These are phyloP conservation scores for Ganoderma meredithae DNA, from an alignment of 1,284 basidiomycete species.

Conservation along the genomic window DNA sequence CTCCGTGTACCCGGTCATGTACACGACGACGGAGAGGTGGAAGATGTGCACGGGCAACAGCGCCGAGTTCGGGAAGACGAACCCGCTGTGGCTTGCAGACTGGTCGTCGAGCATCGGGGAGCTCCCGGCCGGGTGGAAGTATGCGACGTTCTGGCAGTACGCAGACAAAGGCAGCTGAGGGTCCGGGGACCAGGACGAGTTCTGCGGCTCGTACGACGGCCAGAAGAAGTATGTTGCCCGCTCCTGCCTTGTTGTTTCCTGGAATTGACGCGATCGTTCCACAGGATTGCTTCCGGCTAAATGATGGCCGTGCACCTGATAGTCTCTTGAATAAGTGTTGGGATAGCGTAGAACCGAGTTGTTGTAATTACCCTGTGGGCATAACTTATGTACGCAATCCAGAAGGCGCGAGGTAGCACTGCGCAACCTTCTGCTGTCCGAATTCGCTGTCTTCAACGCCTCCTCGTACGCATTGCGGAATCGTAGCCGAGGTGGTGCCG, in stretches of 20 bases:
- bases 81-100: conserved; percentile 68
- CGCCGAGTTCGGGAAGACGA: conserved; percentile 53
- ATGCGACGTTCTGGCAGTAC: conserved; percentile 51
- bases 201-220: conserved; percentile 52
- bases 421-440: too few relatives aligned
- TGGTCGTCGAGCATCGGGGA: conserved; percentile 57
- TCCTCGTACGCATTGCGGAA: too few relatives aligned
- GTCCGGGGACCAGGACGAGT: conserved; percentile 65
- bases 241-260: not conserved
- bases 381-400: too few relatives aligned
- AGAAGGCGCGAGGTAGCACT: too few relatives aligned
- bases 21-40: conserved; percentile 75
- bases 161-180: conserved; percentile 54
- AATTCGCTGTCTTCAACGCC: too few relatives aligned
- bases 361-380: too few relatives aligned
- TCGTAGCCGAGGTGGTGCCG: not conserved
- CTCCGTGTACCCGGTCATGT: conserved; percentile 52
- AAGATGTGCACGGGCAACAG: conserved; percentile 69
- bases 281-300: too few relatives aligned
- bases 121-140: conserved; percentile 63
- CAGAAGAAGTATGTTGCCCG: conserved; percentile 40
- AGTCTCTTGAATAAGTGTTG: too few relatives aligned
- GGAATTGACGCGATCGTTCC: too few relatives aligned
- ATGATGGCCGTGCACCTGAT: too few relatives aligned
- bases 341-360: too few relatives aligned